phyloP scores from a whole-genome alignment of 352 stramenopile genomes.

The Thalassiosira mediterranea region DNA sequence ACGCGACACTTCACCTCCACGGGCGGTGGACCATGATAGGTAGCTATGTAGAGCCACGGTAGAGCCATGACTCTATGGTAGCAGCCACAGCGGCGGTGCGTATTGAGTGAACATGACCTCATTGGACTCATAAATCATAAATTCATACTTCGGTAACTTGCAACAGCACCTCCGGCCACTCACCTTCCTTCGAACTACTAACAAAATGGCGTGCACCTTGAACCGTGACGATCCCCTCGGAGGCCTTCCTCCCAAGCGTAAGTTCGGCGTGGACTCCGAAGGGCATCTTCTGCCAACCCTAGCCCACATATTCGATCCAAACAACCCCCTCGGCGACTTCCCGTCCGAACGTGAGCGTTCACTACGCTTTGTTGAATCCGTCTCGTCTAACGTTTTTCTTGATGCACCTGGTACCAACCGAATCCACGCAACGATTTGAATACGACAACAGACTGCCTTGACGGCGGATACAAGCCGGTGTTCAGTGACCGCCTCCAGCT shows the following conservation, averaged over 20 bases:
- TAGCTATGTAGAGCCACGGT: too few relatives aligned
- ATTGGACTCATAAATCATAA: too few relatives aligned
- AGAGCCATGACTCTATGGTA: too few relatives aligned
- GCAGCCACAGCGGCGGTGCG: too few relatives aligned
- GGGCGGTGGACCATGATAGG: too few relatives aligned
- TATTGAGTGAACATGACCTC: too few relatives aligned
- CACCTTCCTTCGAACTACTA: too few relatives aligned
- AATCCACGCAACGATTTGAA: too few relatives aligned
- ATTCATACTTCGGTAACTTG: too few relatives aligned
- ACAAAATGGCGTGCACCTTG: constrained; percentile 40
- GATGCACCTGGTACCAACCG: background rate
- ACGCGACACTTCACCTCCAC: too few relatives aligned
- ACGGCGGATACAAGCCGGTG: constrained; percentile 42
- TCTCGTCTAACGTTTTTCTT: constrained; percentile 3
- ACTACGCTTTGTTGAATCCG: too few relatives aligned
- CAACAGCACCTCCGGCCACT: too few relatives aligned
- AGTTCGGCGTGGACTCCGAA: constrained; percentile 9
- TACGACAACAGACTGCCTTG: constrained; percentile 24
- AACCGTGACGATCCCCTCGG: constrained; percentile 25
- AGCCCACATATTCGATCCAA: background rate
- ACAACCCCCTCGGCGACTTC: background rate
- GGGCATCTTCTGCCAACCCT: background rate
- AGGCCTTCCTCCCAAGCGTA: constrained; percentile 35
- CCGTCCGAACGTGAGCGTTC: background rate
- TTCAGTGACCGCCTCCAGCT: constrained; percentile 37